Evolutionary conservation across 306 rosid genomes (phyloP).

Genomic region (Begonia loranthoides): DNA sequence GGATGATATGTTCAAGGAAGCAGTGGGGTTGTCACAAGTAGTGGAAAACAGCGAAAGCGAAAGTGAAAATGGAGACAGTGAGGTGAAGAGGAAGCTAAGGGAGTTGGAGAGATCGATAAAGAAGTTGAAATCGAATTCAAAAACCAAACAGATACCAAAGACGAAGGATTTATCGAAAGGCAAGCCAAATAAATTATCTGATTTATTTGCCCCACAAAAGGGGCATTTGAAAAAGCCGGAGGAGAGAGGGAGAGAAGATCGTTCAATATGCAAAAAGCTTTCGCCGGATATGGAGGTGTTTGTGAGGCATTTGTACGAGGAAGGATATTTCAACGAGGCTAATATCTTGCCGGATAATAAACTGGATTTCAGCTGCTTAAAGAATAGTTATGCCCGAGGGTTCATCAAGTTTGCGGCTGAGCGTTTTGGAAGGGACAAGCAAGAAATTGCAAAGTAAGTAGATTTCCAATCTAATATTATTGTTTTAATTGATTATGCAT

Average conservation of each 20-base stretch:
- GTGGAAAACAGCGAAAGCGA: constrained; percentile 5
- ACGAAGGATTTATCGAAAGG: constrained; percentile 4
- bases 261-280: constrained; percentile 23
- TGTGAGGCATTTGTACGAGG: constrained; percentile 26
- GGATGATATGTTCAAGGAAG: constrained; percentile 28
- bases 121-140: constrained; percentile 12
- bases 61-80: constrained; percentile 5
- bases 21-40: constrained; percentile 15
- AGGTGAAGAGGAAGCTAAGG: constrained; percentile 18
- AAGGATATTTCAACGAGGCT: constrained; percentile 53
- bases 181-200: constrained; percentile 1
- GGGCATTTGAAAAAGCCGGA: background rate
- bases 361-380: constrained; percentile 41
- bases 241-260: constrained; percentile 12
- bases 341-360: constrained; percentile 22
- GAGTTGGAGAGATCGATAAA: constrained; percentile 20
- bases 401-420: constrained; percentile 34
- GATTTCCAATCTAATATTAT: background rate
- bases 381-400: constrained; percentile 16
- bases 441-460: constrained; percentile 61
- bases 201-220: constrained; percentile 17
- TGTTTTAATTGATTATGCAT: background rate
- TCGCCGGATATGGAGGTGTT: constrained; percentile 43
- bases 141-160: background rate
- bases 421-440: constrained; percentile 44